Base-by-base conservation (phyloP, 2,329 filamentous ascomycete species). In the Coniochaeta hoffmannii region DNA sequence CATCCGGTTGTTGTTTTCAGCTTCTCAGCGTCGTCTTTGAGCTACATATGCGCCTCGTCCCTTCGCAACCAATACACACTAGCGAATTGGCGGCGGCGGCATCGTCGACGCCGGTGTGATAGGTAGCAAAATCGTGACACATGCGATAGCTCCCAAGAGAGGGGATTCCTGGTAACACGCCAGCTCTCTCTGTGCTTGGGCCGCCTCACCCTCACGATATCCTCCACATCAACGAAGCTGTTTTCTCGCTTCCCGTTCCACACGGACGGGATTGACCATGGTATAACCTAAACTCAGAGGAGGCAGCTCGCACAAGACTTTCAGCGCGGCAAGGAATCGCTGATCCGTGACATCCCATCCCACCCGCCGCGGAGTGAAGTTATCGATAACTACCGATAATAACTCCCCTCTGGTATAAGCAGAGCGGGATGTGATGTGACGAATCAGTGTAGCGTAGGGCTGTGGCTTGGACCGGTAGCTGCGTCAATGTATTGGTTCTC, bases 381-480 rank as follows among this genome's bases (percentile, higher is more conserved):
- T 28, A 46, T 46, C 41, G 41, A 46, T 46, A 28, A 46, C 30
- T 32, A 12, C n/a, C n/a, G n/a, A n/a, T n/a, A n/a, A n/a, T n/a
- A 35, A 41, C 22, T 32, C 12, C 5, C 6, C 41, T 46, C 41
- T 26, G 12, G 26, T 46, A 46, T 24, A 26, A 46, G 41, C 41
- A 46, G 41, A 46, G 41, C 41, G 41, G 41, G 41, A 46, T 46
- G 41, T 46, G 41, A 46, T 46, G 41, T 46, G 41, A 46, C 41
- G 41, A 28, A 28, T 46, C n/a, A n/a, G 41, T 46, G 7, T 15
- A n/a, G 12, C n/a, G 24, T 46, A 26, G 41, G 24, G 19, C 24
- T 46, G 19, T 28, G 41, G 3, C 12, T 24, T 24, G 38, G 17
- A 22, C 22, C 10, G 38, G 38, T 28, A 46, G 41, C 19, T 15